These are phyloP conservation scores for Pythium insidiosum DNA, from an alignment of 352 stramenopile genomes.

Conservation along the genomic window DNA sequence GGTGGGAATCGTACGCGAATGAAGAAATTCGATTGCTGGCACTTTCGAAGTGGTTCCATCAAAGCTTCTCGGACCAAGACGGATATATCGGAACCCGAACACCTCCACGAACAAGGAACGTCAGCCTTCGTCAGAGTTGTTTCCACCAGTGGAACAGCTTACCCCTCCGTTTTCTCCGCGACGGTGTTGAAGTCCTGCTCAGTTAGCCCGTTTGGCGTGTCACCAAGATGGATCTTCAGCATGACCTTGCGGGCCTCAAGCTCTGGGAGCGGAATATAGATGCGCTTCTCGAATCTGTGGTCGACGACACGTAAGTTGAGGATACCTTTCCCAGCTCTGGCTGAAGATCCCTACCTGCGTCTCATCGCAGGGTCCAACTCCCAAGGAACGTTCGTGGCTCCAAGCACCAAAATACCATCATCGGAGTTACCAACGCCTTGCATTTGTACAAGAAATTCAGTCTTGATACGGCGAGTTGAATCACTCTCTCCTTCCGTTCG, in stretches of 20 bases:
- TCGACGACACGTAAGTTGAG: slow-evolving; percentile 4
- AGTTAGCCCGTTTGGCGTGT: slow-evolving; percentile 92
- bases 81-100: slow-evolving; percentile 96
- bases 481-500: slow-evolving; percentile 94
- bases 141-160: no score
- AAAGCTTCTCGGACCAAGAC: slow-evolving; percentile 95
- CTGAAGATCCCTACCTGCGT: slow-evolving; percentile 57
- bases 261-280: slow-evolving; percentile 98
- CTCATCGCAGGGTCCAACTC: slow-evolving; percentile 96
- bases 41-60: slow-evolving; percentile 96
- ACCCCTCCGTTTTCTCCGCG: slow-evolving; percentile 91
- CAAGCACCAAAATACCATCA: slow-evolving; percentile 92
- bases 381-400: slow-evolving; percentile 98
- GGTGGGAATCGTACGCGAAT: slow-evolving; percentile 31
- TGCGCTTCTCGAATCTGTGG: slow-evolving; percentile 96
- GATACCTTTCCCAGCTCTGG: neutral
- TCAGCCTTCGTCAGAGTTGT: no score
- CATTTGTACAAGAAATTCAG: slow-evolving; percentile 98
- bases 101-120: slow-evolving; percentile 35
- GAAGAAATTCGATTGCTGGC: slow-evolving; percentile 95
- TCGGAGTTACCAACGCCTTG: slow-evolving; percentile 92
- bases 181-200: slow-evolving; percentile 93
- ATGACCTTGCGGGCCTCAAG: slow-evolving; percentile 88
- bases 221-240: slow-evolving; percentile 96
- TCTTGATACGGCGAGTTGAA: slow-evolving; percentile 95